Evolutionary conservation across 306 rosid species (phyloP), one percentile per base, ranked within the genome.

Genomic region (Lupinus albus): DNA sequence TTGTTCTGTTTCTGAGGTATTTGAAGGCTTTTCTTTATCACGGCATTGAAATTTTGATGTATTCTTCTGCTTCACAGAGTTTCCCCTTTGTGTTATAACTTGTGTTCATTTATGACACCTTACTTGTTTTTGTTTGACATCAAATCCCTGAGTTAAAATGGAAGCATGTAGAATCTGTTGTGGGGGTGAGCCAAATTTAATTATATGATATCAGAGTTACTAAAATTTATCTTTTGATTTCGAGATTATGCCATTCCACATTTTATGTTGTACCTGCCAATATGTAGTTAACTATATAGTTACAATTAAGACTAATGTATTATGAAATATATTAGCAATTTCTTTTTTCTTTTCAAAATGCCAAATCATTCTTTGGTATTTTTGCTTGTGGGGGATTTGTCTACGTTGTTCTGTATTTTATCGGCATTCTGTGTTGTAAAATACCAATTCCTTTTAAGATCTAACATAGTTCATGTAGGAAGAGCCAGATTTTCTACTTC

Each of bases 141-240:
- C 63, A 69, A 51, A 49, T 71, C 6, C 15, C 58, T 15, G 44
- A 72, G 52, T 4, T 30, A 64, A 58, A 18, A n/a, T 39, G 58
- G 38, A 48, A 30, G 59, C 45, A 3, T 42, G 78, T 54, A 17
- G 71, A 14, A 21, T 21, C 28, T 21, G 3, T 21, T 21, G 28
- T 21, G 28, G 28, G 28, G 28, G 28, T 21, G 28, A 21, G 28
- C 28, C 28, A 21, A 21, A 3, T 21, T 0, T 21, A 21, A 21
- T 21, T 1, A 25, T 25, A 25, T 25, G 30, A 25, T 25, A 25
- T 25, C 30, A 25, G 30, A 25, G 30, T 25, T 25, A 2, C 30
- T 25, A 4, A 25, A 25, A 25, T 25, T 25, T 25, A 25, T 25
- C 30, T 25, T 25, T 4, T 25, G 30, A 2, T 21, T 61, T 61